Evolutionary conservation across 495 filamentous ascomycete genomes (phyloP).

Genomic region (Penicillium psychrofluorescens): DNA sequence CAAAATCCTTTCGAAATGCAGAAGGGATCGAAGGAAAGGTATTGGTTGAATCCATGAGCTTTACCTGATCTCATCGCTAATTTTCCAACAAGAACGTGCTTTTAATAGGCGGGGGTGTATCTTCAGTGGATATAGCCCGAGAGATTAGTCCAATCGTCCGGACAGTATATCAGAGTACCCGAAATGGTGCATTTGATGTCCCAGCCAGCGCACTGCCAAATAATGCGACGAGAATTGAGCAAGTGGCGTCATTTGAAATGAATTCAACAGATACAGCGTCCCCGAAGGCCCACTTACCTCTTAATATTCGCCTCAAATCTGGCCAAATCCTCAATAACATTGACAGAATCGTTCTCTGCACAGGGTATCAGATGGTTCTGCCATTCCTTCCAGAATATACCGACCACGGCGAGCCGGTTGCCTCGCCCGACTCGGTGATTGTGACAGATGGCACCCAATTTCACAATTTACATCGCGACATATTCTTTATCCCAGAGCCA

Average conservation of each 20-base stretch:
- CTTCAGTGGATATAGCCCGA: constrained; percentile 51
- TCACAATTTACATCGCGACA: constrained; percentile 62
- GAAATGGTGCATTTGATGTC: constrained; percentile 51
- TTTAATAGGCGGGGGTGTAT: constrained; percentile 54
- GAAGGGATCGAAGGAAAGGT: constrained; percentile 37
- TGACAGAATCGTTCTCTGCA: constrained; percentile 52
- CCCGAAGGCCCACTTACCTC: constrained; percentile 26
- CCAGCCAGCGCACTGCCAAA: constrained; percentile 39
- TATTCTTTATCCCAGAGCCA: constrained; percentile 61
- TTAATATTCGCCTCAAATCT: constrained; percentile 30
- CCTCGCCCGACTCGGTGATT: constrained; percentile 39
- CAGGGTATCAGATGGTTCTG: constrained; percentile 55
- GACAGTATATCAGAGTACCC: constrained; percentile 50
- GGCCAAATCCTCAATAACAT: constrained; percentile 41
- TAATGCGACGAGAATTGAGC: constrained; percentile 42
- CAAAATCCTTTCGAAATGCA: constrained; percentile 52
- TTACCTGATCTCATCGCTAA: not conserved
- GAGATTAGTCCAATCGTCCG: constrained; percentile 45
- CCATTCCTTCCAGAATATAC: constrained; percentile 49
- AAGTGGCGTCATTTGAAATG: constrained; percentile 26
- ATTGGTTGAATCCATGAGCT: not conserved
- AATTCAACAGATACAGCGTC: constrained; percentile 17
- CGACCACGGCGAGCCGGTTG: constrained; percentile 15
- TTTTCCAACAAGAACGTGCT: constrained; percentile 41
- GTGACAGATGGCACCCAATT: constrained; percentile 57